Evolutionary conservation across 2,329 filamentous ascomycete genomes (phyloP), one percentile per base, ranked within the genome.

Genomic region (Blastomyces emzantsi): DNA sequence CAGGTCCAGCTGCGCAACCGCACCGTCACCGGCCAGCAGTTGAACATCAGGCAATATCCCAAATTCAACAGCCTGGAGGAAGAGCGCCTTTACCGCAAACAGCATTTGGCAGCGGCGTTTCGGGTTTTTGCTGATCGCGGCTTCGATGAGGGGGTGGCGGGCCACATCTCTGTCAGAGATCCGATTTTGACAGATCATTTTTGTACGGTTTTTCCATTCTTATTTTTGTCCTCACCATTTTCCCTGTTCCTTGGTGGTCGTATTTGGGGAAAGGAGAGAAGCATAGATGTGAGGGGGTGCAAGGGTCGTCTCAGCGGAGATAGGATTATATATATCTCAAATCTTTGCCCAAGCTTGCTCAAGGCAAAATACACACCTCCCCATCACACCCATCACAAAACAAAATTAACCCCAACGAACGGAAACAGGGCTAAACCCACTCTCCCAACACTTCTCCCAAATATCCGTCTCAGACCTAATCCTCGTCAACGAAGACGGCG

Each of bases 401-500:
- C 5, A 43, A 58, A 28, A 13, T 11, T 41, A 11, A 49, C 28
- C 19, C 22, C 28, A 45, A 60, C n/a, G 39, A 28, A 25, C 19
- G n/a, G 13, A 49, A 49, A 47, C 30, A 59, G 56, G 43, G 59
- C 45, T 78, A 33, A 80, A 80, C 62, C 77, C 78, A 0, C 77
- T 76, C 57, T 77, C 76, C 1, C 68, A 73, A 1, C 73, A 78
- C 7, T 81, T 81, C 66, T 72, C 70, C 28, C 65, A 76, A 17
- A 73, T 82, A 41, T 79, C 72, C 59, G 75, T 74, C 15, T 76
- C 73, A 7, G 79, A 82, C 65, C 72, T 82, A 52, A 78, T 82
- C 47, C 73, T 73, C 6, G 76, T 82, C 2, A 72, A 79, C 64
- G 72, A 78, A 52, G 62, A 75, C 13, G 80, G 78, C 13, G 68